A percentile compares a stretch with the other conserved stretches of the same genome.
phyloP scores from a whole-genome alignment of 192 early-diverging fungal species.

The Coemansia sp. region DNA sequence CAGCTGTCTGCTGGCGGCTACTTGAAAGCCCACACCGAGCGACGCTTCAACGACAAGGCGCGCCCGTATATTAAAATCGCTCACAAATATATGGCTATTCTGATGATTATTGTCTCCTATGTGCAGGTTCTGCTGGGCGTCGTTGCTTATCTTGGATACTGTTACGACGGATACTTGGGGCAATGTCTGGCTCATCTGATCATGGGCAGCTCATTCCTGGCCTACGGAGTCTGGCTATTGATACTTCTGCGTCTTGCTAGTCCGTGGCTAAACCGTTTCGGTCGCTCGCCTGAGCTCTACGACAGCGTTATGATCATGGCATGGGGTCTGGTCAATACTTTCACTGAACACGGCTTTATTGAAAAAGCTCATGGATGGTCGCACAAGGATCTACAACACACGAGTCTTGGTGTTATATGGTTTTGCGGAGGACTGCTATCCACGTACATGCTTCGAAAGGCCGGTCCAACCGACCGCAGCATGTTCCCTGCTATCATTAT shows the following conservation, averaged over 20 bases:
- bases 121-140: constrained; percentile 66
- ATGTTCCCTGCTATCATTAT: constrained; percentile 64
- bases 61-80: constrained; percentile 52
- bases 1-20: constrained; percentile 61
- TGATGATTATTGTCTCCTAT: constrained; percentile 60
- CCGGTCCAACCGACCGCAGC: constrained; percentile 48
- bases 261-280: constrained; percentile 57
- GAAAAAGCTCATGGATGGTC: constrained; percentile 57
- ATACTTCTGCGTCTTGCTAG: constrained; percentile 58
- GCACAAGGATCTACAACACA: constrained; percentile 68
- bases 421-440: constrained; percentile 62
- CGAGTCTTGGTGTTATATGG: constrained; percentile 69
- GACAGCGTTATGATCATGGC: constrained; percentile 64
- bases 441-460: constrained; percentile 51
- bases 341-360: constrained; percentile 66
- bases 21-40: constrained; percentile 61
- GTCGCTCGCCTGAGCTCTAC: constrained; percentile 66
- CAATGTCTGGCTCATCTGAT: constrained; percentile 72
- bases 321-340: constrained; percentile 71
- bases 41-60: constrained; percentile 54
- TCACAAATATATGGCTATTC: constrained; percentile 57
- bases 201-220: constrained; percentile 71
- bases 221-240: constrained; percentile 63
- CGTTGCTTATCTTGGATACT: constrained; percentile 62
- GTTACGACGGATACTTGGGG: constrained; percentile 61